Evolutionary conservation across 176 grass and related monocot species (phyloP).

Genomic region (Urochloa ruziziensis): DNA sequence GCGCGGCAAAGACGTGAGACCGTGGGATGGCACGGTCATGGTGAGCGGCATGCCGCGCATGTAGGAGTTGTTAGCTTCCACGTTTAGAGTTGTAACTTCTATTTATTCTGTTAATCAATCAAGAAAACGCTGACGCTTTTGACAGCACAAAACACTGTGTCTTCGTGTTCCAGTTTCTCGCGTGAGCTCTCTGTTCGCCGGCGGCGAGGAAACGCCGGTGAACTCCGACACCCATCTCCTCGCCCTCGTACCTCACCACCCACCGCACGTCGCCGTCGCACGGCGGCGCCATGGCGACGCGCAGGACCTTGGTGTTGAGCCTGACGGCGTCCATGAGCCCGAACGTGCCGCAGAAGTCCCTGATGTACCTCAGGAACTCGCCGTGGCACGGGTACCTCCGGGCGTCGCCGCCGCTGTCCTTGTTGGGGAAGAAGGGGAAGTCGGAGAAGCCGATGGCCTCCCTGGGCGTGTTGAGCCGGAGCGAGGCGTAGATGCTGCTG

Average conservation of each 20-base stretch:
- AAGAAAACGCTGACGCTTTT: too few species aligned
- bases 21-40: too few species aligned
- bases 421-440: constrained; percentile 25
- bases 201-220: too few species aligned
- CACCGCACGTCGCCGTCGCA: neutral
- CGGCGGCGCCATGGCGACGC: neutral
- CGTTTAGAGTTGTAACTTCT: too few species aligned
- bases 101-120: too few species aligned
- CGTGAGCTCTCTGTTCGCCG: too few species aligned
- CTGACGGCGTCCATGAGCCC: constrained; percentile 37
- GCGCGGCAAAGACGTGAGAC: too few species aligned
- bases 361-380: constrained; percentile 40
- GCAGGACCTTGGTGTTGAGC: constrained; percentile 31
- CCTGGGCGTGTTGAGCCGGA: neutral
- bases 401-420: neutral
- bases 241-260: neutral
- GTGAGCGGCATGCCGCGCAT: too few species aligned
- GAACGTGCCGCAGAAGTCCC: constrained; percentile 31
- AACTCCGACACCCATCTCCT: too few species aligned
- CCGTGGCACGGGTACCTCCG: constrained; percentile 31
- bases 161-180: too few species aligned
- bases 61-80: too few species aligned
- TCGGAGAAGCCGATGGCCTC: constrained; percentile 25
- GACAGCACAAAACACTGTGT: too few species aligned
- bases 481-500: constrained; percentile 37